Percentiles rank a stretch among this genome's conserved stretches.
Evolutionary conservation across 73 alveolate genomes (phyloP).

Genomic region (Symbiodinium pilosum): DNA sequence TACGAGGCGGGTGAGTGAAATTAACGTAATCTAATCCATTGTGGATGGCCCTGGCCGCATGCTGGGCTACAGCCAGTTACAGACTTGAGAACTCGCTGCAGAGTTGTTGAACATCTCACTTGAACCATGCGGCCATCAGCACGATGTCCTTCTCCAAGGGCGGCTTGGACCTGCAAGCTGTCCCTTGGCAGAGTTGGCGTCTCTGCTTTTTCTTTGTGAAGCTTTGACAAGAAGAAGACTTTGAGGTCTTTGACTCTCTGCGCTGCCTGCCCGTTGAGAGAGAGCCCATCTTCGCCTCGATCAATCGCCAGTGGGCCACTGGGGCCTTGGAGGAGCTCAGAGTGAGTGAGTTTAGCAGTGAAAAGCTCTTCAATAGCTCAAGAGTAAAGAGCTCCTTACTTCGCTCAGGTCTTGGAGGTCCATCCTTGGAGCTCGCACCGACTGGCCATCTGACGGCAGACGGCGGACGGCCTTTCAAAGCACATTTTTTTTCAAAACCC

Average conservation of each 20-base stretch:
- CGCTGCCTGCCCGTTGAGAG: background rate
- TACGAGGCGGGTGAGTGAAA: no score
- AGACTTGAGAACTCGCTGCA: no score
- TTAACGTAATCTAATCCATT: no score
- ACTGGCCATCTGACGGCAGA: background rate
- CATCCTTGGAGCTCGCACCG: slow-evolving; percentile 63
- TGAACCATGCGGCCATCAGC: background rate
- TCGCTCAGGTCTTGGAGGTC: slow-evolving; percentile 5
- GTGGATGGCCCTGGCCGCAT: no score
- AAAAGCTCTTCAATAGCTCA: background rate
- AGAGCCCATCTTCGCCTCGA: background rate
- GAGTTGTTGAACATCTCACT: no score
- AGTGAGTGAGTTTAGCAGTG: background rate
- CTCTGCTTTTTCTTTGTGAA: background rate
- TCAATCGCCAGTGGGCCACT: background rate
- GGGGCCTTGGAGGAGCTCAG: background rate
- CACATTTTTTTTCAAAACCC: no score
- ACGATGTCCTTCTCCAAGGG: background rate
- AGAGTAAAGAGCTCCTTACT: background rate
- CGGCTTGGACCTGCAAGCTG: background rate
- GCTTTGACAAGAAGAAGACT: background rate
- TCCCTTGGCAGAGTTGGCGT: background rate
- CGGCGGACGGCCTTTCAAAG: no score
- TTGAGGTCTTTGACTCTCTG: background rate
- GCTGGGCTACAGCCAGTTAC: no score